A percentile compares a stretch with the other conserved stretches of the same genome.
phyloP scores from a whole-genome alignment of 768 basidiomycete species.

The Hysterangium stoloniferum region DNA sequence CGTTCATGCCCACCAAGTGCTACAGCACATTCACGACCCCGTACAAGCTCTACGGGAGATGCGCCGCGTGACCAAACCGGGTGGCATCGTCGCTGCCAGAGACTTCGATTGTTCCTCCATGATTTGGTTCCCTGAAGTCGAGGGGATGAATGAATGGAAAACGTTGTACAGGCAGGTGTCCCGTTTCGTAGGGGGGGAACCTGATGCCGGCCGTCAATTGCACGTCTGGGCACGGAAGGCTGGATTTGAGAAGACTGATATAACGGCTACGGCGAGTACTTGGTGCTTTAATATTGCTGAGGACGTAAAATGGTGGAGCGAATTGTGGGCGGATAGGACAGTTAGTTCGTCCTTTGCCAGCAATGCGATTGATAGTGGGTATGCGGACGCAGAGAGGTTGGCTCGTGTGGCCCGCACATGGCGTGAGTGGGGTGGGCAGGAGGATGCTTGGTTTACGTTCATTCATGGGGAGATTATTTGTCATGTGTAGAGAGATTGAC shows the following conservation, averaged over 20 bases:
- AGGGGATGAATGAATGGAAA: slow-evolving; percentile 24
- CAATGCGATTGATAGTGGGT: slow-evolving; percentile 23
- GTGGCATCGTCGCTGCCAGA: slow-evolving; percentile 38
- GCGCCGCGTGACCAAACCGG: slow-evolving; percentile 37
- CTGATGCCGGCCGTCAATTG: slow-evolving; percentile 31
- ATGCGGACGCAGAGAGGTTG: slow-evolving; percentile 20
- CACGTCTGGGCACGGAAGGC: slow-evolving; percentile 31
- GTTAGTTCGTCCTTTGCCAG: slow-evolving; percentile 27
- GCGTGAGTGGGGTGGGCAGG: slow-evolving; percentile 24
- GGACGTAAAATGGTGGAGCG: slow-evolving; percentile 33
- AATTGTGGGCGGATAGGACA: slow-evolving; percentile 32
- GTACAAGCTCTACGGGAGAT: slow-evolving; percentile 37
- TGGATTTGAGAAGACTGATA: slow-evolving; percentile 24
- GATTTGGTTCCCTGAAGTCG: slow-evolving; percentile 29
- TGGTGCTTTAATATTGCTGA: slow-evolving; percentile 31
- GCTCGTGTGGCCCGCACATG: slow-evolving; percentile 19
- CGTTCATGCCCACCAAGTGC: slow-evolving; percentile 42
- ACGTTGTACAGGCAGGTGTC: slow-evolving; percentile 8
- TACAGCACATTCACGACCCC: slow-evolving; percentile 39
- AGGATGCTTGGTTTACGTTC: slow-evolving; percentile 29
- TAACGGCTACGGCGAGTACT: slow-evolving; percentile 25
- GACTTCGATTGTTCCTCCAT: slow-evolving; percentile 32
- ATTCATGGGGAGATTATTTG: slow-evolving; percentile 29
- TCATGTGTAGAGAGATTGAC: too few relatives aligned
- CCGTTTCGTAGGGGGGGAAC: slow-evolving; percentile 25